Conservation (phyloP, 1,284 basidiomycete genomes). For the Phlebopus sp. region DNA sequence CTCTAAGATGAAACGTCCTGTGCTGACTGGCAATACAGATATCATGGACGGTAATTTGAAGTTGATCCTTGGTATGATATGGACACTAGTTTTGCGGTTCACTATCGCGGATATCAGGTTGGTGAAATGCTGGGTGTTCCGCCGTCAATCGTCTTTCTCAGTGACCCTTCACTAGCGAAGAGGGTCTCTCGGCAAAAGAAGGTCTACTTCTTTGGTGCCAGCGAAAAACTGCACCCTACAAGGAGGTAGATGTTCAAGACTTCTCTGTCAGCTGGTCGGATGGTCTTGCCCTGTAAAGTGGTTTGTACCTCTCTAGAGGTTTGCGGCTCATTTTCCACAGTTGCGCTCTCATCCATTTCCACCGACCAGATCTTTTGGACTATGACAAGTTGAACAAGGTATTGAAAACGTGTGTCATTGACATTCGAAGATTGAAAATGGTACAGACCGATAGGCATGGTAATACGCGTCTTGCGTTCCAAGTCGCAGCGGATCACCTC, state of each 20-base stretch:
- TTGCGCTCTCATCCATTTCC: constrained; percentile 95
- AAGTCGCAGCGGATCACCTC: constrained; percentile 81
- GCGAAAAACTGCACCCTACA: constrained; percentile 89
- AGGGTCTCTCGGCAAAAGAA: constrained; percentile 95
- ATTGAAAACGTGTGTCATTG: constrained; percentile 4
- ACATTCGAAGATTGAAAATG: constrained; percentile 5
- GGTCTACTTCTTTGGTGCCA: constrained; percentile 97
- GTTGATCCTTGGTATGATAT: constrained; percentile 98
- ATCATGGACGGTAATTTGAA: constrained; percentile 98
- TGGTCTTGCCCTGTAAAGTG: constrained; percentile 88
- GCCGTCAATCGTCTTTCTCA: constrained; percentile 9
- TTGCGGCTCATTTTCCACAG: constrained; percentile 39
- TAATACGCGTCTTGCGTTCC: constrained; percentile 85
- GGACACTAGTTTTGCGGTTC: constrained; percentile 95
- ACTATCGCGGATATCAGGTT: constrained; percentile 98
- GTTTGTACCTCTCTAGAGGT: constrained; percentile 1
- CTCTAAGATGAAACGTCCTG: neutral
- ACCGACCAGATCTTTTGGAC: constrained; percentile 92
- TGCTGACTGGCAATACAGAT: constrained; percentile 48
- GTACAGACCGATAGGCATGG: constrained; percentile 67
- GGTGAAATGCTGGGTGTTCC: constrained; percentile 26
- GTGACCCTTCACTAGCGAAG: constrained; percentile 63
- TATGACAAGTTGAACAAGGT: constrained; percentile 84
- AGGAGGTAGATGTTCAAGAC: constrained; percentile 90
- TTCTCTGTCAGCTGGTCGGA: constrained; percentile 93